These are phyloP conservation scores for Botrytis tulipae DNA, from an alignment of 2,329 filamentous ascomycete genomes.

Conservation along the genomic window DNA sequence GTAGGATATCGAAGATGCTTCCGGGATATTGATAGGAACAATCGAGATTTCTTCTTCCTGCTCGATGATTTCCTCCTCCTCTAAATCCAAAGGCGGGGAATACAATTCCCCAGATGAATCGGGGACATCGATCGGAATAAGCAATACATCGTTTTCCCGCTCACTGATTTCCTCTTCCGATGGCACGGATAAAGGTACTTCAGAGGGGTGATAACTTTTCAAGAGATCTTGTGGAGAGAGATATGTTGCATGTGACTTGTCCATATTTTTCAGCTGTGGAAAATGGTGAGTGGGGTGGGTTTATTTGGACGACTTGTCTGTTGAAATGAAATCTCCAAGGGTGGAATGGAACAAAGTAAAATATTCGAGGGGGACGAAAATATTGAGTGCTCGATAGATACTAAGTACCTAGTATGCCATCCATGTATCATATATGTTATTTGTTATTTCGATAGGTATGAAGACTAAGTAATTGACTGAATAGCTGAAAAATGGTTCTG, in stretches of 20 bases:
- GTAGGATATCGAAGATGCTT: neutral
- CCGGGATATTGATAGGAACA: neutral
- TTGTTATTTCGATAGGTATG: neutral
- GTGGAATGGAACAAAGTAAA: neutral
- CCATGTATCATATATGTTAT: neutral
- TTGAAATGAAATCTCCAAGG: neutral
- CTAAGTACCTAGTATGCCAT: neutral
- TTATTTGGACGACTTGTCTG: neutral
- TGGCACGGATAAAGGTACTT: neutral
- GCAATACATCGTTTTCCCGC: neutral
- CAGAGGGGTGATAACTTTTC: neutral
- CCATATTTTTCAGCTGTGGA: neutral
- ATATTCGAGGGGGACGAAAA: neutral
- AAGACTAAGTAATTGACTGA: neutral
- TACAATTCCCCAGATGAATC: fast-evolving
- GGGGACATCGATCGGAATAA: neutral
- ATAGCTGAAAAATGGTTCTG: neutral
- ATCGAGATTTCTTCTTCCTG: no score
- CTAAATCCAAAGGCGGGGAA: neutral
- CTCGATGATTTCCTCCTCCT: no score
- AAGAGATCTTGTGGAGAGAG: neutral
- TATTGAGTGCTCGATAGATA: neutral
- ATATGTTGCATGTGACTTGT: neutral
- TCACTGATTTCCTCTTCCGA: neutral
- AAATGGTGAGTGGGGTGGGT: neutral